Evolutionary conservation across 1,284 basidiomycete genomes (phyloP).

Genomic region (Pseudozyma thailandica): DNA sequence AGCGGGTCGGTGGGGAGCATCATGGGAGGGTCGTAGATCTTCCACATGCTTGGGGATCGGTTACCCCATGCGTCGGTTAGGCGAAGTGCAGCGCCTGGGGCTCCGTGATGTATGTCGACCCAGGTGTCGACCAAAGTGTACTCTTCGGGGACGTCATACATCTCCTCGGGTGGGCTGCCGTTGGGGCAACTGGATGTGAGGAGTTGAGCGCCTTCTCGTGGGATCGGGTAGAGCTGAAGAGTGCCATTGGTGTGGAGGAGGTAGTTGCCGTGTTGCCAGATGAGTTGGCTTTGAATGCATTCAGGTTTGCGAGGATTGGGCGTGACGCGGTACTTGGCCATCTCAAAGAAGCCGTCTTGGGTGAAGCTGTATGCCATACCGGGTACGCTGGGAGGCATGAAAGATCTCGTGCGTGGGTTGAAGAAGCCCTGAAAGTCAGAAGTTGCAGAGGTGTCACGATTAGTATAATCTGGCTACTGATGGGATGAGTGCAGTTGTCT

Average conservation of each 20-base stretch:
- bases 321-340: constrained; percentile 59
- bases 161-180: constrained; percentile 32
- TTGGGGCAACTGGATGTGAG: constrained; percentile 31
- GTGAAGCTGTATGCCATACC: constrained; percentile 67
- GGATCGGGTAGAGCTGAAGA: constrained; percentile 35
- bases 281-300: constrained; percentile 60
- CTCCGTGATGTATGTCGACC: constrained; percentile 34
- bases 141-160: constrained; percentile 42
- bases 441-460: background rate
- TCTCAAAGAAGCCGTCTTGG: constrained; percentile 66
- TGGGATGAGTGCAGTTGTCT: background rate
- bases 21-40: constrained; percentile 61
- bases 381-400: constrained; percentile 56
- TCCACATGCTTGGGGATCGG: constrained; percentile 43
- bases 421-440: constrained; percentile 48
- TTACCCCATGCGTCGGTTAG: constrained; percentile 43
- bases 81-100: constrained; percentile 15
- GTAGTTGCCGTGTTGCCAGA: constrained; percentile 68
- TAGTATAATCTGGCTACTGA: background rate
- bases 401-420: constrained; percentile 62
- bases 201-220: constrained; percentile 42
- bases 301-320: constrained; percentile 55
- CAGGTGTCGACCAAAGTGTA: constrained; percentile 48
- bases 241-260: constrained; percentile 53
- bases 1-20: constrained; percentile 60